phyloP scores from a whole-genome alignment of 2,329 filamentous ascomycete species.

The Conoideocrella luteorostrata region DNA sequence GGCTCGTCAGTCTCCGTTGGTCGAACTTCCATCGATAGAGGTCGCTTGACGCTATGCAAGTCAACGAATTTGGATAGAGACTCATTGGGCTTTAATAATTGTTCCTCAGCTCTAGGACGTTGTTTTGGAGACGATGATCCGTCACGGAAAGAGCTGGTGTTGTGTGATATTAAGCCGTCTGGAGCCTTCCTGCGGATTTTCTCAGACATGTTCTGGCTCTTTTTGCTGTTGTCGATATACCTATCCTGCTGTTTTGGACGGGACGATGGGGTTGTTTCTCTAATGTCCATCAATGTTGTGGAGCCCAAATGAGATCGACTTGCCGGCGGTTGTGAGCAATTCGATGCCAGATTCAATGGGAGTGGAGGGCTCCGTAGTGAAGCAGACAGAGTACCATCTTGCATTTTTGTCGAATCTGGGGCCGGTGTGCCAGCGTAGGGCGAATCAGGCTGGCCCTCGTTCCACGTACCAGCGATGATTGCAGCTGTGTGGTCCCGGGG shows the following conservation, averaged over 20 bases:
- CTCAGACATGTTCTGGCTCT: neutral
- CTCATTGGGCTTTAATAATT: neutral
- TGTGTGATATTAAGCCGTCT: neutral
- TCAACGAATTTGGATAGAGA: neutral
- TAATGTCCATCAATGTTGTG: neutral
- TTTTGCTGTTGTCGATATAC: neutral
- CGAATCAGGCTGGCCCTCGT: constrained; percentile 57
- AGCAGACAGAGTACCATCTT: constrained; percentile 14
- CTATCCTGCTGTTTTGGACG: constrained; percentile 2
- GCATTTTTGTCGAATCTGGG: constrained; percentile 12
- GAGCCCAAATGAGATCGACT: neutral
- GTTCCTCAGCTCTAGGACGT: neutral
- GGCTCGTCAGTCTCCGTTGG: constrained; percentile 6
- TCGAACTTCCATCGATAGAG: constrained; percentile 10
- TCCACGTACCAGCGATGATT: constrained; percentile 52
- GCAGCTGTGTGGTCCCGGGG: constrained; percentile 46
- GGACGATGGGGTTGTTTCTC: neutral
- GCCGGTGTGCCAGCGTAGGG: constrained; percentile 30
- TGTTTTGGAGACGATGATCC: constrained; percentile 15
- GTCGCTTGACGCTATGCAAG: constrained; percentile 28
- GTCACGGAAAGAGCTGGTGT: constrained; percentile 10
- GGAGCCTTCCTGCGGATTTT: neutral
- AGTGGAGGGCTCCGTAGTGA: constrained; percentile 2
- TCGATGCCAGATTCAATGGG: neutral
- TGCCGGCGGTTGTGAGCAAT: neutral